Base-by-base conservation (phyloP, 2,329 filamentous ascomycete species). In the Pseudogymnoascus sp. region DNA sequence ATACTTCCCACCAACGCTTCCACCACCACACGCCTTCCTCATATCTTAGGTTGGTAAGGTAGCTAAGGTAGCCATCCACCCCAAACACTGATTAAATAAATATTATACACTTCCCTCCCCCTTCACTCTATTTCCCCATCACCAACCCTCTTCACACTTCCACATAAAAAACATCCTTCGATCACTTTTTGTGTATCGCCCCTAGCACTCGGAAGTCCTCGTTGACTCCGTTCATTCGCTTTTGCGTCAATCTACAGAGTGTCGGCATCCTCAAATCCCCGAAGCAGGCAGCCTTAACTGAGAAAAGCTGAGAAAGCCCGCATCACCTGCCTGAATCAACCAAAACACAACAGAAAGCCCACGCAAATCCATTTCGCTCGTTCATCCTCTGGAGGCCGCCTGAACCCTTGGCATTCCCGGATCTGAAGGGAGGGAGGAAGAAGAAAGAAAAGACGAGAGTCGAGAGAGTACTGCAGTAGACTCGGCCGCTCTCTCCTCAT, bases 141-240 rank as follows among this genome's bases (percentile, higher is more conserved):
- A 40, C 53, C 36, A 38, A 36, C 63, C 36, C 23, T 60, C 42
- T 44, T 36, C 19, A 40, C 50, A 40, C 23, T 40, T 33, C 19
- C 7, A 17, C 31, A 42, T 19, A 26, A 8, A 33, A 28, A n/a
- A 10, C 15, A 50, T 28, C 44, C 23, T 50, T 50, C 44, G 23
- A 50, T 50, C 44, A 50, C 44, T 28, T 71, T 70, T 66, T 69
- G 64, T 67, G 65, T 73, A 74, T 72, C 72, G 70, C 68, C 65
- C 65, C 65, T 64, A 73, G 15, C 44, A 50, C 75, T 82, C 85
- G 85, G 85, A 87, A 87, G 84, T 85, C 85, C 85, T 87, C 85
- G 85, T 82, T 78, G 85, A 81, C 85, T 87, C 85, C 85, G 86
- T 84, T 87, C 85, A 86, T 84, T 88, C 85, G 85, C 85, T 88